These are phyloP conservation scores for Nakazawaea siamensis DNA, from an alignment of 805 yeast species.

Conservation along the genomic window DNA sequence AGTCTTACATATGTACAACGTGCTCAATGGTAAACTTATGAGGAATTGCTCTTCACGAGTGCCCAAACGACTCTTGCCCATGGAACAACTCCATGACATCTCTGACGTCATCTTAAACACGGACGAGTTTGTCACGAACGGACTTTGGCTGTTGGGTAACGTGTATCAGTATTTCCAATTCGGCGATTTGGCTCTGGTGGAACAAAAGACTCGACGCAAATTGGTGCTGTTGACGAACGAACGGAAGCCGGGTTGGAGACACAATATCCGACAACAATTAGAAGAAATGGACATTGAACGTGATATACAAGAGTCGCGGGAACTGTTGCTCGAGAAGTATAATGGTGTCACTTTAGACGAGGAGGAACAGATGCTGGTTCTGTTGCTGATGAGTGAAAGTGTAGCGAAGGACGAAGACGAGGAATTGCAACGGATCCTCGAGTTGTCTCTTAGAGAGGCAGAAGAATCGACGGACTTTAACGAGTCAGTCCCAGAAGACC, in stretches of 20 bases:
- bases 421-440: not conserved
- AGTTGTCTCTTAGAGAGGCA: not conserved
- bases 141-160: conserved; percentile 33
- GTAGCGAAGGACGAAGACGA: conserved; percentile 2
- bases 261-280: conserved; percentile 25
- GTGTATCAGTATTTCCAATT: conserved; percentile 37
- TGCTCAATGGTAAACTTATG: conserved; percentile 31
- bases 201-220: conserved; percentile 13
- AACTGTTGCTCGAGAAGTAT: conserved; percentile 30
- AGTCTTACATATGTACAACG: conserved; percentile 30
- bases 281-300: conserved; percentile 20
- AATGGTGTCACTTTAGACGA: conserved; percentile 32
- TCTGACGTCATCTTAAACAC: conserved; percentile 19
- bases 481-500: too few species aligned
- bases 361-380: conserved; percentile 31
- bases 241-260: conserved; percentile 17
- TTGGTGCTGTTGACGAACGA: conserved; percentile 15
- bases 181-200: conserved; percentile 23
- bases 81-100: conserved; percentile 16
- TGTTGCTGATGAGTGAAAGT: conserved; percentile 32
- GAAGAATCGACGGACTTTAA: too few species aligned
- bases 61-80: conserved; percentile 20
- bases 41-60: conserved; percentile 25
- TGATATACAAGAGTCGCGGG: conserved; percentile 17
- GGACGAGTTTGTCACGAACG: conserved; percentile 22